Conservation (phyloP, 768 basidiomycete genomes). For the Calocera cornea region DNA sequence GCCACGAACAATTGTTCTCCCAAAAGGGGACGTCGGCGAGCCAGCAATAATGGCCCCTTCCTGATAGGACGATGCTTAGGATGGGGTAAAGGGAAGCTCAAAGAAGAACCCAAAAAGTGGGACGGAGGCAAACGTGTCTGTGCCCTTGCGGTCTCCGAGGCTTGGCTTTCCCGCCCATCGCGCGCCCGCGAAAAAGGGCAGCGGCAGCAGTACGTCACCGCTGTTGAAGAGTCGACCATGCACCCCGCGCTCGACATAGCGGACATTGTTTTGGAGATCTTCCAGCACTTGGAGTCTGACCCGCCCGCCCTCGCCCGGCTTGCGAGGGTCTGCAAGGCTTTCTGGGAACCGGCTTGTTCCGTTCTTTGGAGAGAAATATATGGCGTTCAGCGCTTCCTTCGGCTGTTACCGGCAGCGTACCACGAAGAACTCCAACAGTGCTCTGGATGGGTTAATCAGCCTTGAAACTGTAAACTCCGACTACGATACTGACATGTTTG, state of each 20-base stretch:
- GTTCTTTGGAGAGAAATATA: background rate
- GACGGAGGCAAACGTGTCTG: background rate
- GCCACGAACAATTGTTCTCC: background rate
- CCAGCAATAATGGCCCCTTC: background rate
- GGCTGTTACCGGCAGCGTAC: background rate
- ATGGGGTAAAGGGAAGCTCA: background rate
- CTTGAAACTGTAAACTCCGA: background rate
- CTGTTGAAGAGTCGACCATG: background rate
- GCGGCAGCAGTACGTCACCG: background rate
- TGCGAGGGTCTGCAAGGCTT: background rate
- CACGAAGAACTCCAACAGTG: background rate
- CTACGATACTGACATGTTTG: no score
- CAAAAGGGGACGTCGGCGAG: background rate
- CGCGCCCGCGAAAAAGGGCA: no score
- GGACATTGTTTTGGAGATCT: background rate
- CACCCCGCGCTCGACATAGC: background rate
- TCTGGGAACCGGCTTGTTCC: background rate
- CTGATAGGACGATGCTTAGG: background rate
- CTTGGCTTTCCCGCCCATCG: no score
- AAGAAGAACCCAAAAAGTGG: background rate
- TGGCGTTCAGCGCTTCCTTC: background rate
- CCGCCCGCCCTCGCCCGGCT: background rate
- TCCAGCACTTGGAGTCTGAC: background rate
- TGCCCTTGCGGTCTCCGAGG: no score
- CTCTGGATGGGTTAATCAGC: conserved; percentile 2